Evolutionary conservation across 495 filamentous ascomycete genomes (phyloP), one percentile per base, ranked within the genome.

Genomic region (Daldinia loculata): DNA sequence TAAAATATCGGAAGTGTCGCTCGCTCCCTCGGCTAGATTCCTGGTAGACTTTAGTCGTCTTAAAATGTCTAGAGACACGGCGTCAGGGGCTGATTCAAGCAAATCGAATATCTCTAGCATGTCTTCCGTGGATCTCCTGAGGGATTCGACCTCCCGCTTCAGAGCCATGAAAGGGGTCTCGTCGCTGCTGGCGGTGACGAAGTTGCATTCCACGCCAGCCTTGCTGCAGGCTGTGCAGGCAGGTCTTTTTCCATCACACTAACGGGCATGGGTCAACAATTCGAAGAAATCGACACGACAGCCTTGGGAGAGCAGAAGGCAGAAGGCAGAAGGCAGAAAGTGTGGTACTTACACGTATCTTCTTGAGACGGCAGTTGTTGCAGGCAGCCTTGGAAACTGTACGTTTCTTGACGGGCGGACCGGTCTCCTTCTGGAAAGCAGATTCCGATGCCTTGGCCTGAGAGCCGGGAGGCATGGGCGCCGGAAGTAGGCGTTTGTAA

Each of bases 101-200:
- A 72, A 26, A 29, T 68, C 64, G 55, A 72, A 68, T 48, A 72
- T 56, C 50, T 72, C 60, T 12, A 64, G 11, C 59, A 72, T 29
- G 50, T 68, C 70, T 61, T 72, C 70, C 19, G 64, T 64, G 24
- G 64, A 64, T 15, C 60, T 72, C 56, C 64, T 72, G 2, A 72
- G 70, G 43, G 70, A 72, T 65, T 72, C 70, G 14, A 72, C 70
- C 32, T 72, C 70, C 59, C 70, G 45, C 70, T 72, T 72, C 60
- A 72, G 6, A 22, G 70, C 70, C 70, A 72, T 72, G 19, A 72
- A 72, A 36, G 70, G 70, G 39, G 70, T 72, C 64, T 72, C 70
- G 50, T 72, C 70, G 64, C 70, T 72, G 39, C 60, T 72, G 38
- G 70, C 70, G 50, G 70, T 72, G 9, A 72, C 70, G 38, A 67